A percentile compares a stretch with the other conserved stretches of the same genome.
Evolutionary conservation across 768 basidiomycete species (phyloP).

Genomic region (Boletus reticuloceps): DNA sequence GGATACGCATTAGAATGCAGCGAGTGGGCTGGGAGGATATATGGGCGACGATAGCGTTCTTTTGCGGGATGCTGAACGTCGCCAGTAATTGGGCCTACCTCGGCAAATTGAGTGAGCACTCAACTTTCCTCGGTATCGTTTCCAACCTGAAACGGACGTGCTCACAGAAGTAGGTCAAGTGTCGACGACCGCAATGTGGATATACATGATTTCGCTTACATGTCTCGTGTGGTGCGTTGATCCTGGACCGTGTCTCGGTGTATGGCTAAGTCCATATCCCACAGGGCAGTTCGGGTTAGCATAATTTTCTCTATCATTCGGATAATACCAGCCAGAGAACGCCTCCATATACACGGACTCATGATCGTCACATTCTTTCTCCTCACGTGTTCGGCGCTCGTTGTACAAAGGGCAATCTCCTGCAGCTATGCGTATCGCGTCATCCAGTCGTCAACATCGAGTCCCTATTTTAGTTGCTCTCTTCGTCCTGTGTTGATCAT

Average conservation of each 20-base stretch:
- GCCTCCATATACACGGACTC: slow-evolving; percentile 8
- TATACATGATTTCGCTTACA: slow-evolving; percentile 11
- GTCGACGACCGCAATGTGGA: slow-evolving; percentile 9
- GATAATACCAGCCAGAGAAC: slow-evolving; percentile 10
- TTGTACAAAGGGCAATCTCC: slow-evolving; percentile 2
- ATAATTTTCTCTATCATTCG: slow-evolving; percentile 19
- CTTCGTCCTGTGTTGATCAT: neutral
- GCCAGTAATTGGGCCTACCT: slow-evolving; percentile 9
- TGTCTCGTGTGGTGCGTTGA: slow-evolving; percentile 15
- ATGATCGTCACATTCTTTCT: slow-evolving; percentile 8
- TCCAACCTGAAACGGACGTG: neutral
- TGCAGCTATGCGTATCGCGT: neutral
- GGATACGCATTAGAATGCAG: slow-evolving; percentile 19
- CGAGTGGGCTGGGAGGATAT: slow-evolving; percentile 22
- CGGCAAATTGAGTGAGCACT: neutral
- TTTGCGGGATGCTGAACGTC: slow-evolving; percentile 7
- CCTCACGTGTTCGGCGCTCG: neutral
- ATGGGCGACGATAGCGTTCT: slow-evolving; percentile 16
- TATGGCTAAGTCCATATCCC: neutral
- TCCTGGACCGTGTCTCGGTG: neutral
- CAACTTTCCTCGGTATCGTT: neutral
- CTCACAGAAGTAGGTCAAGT: neutral
- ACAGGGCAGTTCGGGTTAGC: slow-evolving; percentile 23
- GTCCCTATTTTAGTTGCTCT: neutral
- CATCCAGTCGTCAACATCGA: neutral